These are phyloP conservation scores for Leccinum griseonigrum DNA, from an alignment of 1,284 basidiomycete genomes.

Conservation along the genomic window DNA sequence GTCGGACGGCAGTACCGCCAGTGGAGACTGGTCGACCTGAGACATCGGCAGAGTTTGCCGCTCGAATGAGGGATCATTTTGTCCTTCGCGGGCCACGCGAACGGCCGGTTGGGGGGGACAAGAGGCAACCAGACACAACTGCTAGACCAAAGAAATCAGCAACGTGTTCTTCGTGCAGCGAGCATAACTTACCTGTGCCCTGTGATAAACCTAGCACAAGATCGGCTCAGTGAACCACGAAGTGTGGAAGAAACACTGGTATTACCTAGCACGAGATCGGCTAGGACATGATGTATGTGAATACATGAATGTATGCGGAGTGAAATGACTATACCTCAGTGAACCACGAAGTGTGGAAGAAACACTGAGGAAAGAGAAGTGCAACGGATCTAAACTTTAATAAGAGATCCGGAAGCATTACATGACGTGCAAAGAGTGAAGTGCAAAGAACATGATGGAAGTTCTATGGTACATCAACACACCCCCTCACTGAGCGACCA, in stretches of 20 bases:
- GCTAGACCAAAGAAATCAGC: too few species aligned
- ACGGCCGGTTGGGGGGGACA: not conserved
- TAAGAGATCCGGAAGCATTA: not conserved
- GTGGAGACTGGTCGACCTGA: not conserved
- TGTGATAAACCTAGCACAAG: constrained; percentile 16
- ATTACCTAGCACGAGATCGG: too few species aligned
- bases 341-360: not conserved
- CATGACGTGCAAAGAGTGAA: not conserved
- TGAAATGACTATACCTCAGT: not conserved
- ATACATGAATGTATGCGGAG: too few species aligned
- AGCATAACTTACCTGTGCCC: too few species aligned
- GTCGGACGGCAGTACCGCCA: not conserved
- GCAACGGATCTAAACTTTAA: not conserved
- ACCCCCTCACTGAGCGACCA: not conserved
- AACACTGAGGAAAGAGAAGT: not conserved
- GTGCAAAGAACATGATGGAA: not conserved
- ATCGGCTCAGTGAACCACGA: not conserved
- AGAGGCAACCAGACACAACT: too few species aligned
- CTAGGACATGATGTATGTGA: too few species aligned
- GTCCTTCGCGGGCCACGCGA: not conserved
- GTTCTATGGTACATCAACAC: not conserved
- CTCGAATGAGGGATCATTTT: not conserved
- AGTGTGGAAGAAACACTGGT: too few species aligned
- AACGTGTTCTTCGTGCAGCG: too few species aligned
- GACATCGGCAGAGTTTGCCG: not conserved